Conservation (phyloP, 345 rosid genomes). For the Excoecaria cochinchinensis region DNA sequence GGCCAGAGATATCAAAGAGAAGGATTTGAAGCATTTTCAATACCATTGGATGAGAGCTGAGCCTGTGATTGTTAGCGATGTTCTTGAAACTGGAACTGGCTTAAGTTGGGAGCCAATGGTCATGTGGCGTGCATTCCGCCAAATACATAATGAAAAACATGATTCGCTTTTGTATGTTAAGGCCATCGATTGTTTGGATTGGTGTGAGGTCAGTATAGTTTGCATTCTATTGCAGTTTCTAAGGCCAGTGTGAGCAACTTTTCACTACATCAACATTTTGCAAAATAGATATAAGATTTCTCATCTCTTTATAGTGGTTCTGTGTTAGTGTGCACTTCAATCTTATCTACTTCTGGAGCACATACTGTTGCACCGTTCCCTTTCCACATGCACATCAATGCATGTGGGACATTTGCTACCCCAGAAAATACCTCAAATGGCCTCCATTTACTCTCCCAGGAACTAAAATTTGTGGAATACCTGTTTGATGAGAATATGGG, state of each 20-base stretch:
- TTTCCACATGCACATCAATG: too few species aligned
- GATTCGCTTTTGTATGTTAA: constrained; percentile 39
- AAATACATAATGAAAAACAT: constrained; percentile 35
- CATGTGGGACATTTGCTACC: too few species aligned
- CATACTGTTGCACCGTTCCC: too few species aligned
- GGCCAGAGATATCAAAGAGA: constrained; percentile 36
- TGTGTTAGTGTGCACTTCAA: neutral
- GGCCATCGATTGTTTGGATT: constrained; percentile 65
- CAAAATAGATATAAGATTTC: too few species aligned
- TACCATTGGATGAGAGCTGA: constrained; percentile 74
- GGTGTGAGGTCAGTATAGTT: constrained; percentile 40
- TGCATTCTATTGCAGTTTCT: neutral
- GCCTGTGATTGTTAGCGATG: constrained; percentile 64
- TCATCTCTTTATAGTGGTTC: too few species aligned
- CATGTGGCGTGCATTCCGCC: constrained; percentile 74
- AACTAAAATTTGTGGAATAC: too few species aligned
- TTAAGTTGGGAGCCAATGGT: constrained; percentile 90
- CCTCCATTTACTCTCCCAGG: too few species aligned
- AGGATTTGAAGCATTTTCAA: constrained; percentile 63
- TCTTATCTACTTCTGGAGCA: too few species aligned
- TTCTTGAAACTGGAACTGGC: constrained; percentile 54
- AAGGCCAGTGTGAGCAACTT: too few species aligned
- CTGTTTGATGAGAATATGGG: too few species aligned
- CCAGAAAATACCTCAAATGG: too few species aligned
- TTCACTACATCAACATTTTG: too few species aligned